Evolutionary conservation across 2,329 filamentous ascomycete species (phyloP), one percentile per base, ranked within the genome.

Genomic region (Blastomyces percursus): DNA sequence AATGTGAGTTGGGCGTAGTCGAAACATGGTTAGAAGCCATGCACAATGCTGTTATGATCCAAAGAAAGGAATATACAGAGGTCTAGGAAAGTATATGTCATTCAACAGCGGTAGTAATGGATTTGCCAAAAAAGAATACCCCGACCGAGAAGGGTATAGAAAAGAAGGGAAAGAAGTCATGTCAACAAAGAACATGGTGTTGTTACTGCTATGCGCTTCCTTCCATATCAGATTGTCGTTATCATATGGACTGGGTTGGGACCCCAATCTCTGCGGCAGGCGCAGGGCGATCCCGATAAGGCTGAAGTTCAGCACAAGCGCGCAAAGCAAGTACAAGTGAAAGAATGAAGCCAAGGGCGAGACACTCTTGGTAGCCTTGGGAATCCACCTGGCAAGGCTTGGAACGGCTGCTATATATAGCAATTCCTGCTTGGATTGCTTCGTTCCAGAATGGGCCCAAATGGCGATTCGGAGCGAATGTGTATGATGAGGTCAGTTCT

Each of bases 1-100:
- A 40, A 68, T 68, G 27, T 62, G 58, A 30, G 65, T 68, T 32
- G 67, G 66, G 55, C 58, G 66, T 42, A 65, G 42, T 42, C 67
- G 65, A 60, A 69, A 63, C 65, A 67, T 68, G 30, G 62, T 9
- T 24, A 51, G 19, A 51, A 50, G n/a, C 14, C 42, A 35, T n/a
- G 58, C 24, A 7, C 12, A 35, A 21, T 14, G 27, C 16, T 4
- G 40, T 44, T 24, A 8, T 58, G 24, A 16, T 27, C 35, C 55
- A 16, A 21, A 9, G 38, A 5, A 44, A 42, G 24, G 55, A 44
- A 30, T 44, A 40, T 32, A 21, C 2, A 12, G 30, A 14, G 21
- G 32, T 8, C 1, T 9, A 38, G 9, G 9, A 38, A 9, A 11
- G 35, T 9, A 38, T 2, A 38, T 38, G 35, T 9, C 9, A 38